phyloP scores from a whole-genome alignment of 495 filamentous ascomycete species.

The Staphylotrichum longicolle region DNA sequence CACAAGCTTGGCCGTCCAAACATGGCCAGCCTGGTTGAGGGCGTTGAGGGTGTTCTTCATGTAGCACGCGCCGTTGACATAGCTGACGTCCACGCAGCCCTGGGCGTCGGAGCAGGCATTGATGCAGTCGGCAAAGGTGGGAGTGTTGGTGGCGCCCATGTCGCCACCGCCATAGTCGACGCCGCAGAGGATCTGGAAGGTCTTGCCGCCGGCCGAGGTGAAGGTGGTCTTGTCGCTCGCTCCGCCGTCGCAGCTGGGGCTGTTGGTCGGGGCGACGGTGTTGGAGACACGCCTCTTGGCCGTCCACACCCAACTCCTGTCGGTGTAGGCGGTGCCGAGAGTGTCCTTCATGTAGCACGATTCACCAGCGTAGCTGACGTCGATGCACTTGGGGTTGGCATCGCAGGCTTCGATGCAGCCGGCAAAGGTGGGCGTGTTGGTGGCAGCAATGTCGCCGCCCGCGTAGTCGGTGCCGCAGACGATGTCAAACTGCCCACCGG shows the following conservation, averaged over 20 bases:
- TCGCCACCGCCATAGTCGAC: slow-evolving; percentile 9
- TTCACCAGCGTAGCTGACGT: slow-evolving; percentile 6
- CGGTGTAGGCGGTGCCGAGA: too few relatives aligned
- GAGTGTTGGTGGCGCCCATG: not conserved
- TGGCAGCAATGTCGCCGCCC: slow-evolving; percentile 2
- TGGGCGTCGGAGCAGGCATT: not conserved
- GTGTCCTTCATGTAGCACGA: slow-evolving; percentile 7
- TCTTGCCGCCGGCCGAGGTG: not conserved
- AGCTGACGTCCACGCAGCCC: slow-evolving; percentile 13
- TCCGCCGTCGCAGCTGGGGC: not conserved
- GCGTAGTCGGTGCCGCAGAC: slow-evolving; percentile 10
- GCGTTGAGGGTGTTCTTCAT: slow-evolving; percentile 3
- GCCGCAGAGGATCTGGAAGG: slow-evolving; percentile 5
- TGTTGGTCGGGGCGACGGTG: not conserved
- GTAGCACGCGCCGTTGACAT: slow-evolving; percentile 2
- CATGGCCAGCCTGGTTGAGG: not conserved
- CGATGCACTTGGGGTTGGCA: not conserved
- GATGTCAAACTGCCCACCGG: slow-evolving; percentile 1
- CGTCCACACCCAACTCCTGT: not conserved
- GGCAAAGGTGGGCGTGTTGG: slow-evolving; percentile 5
- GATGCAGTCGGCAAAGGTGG: slow-evolving; percentile 13
- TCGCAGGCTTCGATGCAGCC: slow-evolving; percentile 10
- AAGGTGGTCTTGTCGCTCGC: not conserved
- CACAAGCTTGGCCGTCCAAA: not conserved
- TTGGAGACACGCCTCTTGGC: not conserved